A percentile compares a stretch with the other conserved stretches of the same genome.
These are phyloP conservation scores for Trebouxia sp. DNA, from an alignment of 139 green algal species.

Conservation along the genomic window DNA sequence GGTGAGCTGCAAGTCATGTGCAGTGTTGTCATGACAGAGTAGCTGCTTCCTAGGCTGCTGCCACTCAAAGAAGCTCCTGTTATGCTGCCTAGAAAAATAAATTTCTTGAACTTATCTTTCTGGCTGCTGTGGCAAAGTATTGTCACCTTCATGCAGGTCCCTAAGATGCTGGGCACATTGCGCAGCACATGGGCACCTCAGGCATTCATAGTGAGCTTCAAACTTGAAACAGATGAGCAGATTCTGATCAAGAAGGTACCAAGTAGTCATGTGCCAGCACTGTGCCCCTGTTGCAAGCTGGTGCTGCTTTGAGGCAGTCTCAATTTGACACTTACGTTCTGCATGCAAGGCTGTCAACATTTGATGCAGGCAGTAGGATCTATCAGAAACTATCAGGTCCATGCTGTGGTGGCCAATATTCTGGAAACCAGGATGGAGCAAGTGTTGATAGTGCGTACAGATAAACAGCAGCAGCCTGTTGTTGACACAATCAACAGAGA, in stretches of 20 bases:
- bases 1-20: not conserved
- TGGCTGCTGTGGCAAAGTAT: too few relatives aligned
- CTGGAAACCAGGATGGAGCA: conserved; percentile 84
- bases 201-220: conserved; percentile 94
- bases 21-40: not conserved
- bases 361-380: conserved; percentile 57
- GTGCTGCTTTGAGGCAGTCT: not conserved
- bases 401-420: conserved; percentile 95
- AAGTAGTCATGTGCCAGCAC: not conserved
- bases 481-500: conserved; percentile 19
- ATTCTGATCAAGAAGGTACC: conserved; percentile 72
- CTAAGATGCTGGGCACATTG: conserved; percentile 92
- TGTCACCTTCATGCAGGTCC: conserved; percentile 60
- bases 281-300: not conserved
- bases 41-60: too few relatives aligned
- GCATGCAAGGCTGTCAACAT: not conserved
- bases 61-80: too few relatives aligned
- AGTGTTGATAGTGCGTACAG: conserved; percentile 63
- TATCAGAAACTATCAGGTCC: conserved; percentile 76
- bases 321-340: not conserved
- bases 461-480: not conserved
- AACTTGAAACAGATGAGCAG: conserved; percentile 93
- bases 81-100: too few relatives aligned
- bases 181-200: conserved; percentile 77
- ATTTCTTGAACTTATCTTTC: too few relatives aligned